Evolutionary conservation across 805 yeast genomes (phyloP), one percentile per base, ranked within the genome.

Genomic region (Pichia heedii): DNA sequence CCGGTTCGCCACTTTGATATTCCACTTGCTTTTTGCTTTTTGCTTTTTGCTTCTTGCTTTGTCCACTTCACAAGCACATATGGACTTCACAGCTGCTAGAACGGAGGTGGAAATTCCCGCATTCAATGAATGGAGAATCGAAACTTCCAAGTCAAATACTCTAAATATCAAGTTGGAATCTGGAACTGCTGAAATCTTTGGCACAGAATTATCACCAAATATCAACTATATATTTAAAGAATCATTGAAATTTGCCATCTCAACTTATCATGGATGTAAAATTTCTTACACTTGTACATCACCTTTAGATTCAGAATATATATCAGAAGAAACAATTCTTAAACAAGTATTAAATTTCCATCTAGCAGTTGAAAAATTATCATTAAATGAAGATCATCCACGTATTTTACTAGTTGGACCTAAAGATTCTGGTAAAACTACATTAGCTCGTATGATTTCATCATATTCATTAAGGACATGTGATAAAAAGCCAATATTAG

Each of bases 181-280:
- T 2, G 99, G 98, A 4, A 71, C 79, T 2, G 96, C 86, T 2
- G 98, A 93, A 64, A 74, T 88, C 10, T 86, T 83, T 62, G 99
- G 98, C 21, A 86, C 96, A 3, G 99, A 93, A 59, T 72, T 93
- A 21, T 84, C 96, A 3, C 67, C 71, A 36, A 85, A 83, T 45
- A 68, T 72, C 1, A 84, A 78, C 20, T 81, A 78, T 53, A 57
- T 62, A 3, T 79, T 84, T 54, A 61, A 65, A 22, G 81, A 79
- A 8, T 53, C 67, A 0, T 64, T 71, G 47, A 76, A 76, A 42
- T 63, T 74, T 4, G 74, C 81, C 13, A 54, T 84, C 1, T 76
- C 66, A 47, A 71, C 88, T 1, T 76, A 76, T 50, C 76, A 74
- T 30, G 95, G 95, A 5, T 78, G 86, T 53, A 67, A 61, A 32